A percentile compares a stretch with the other conserved stretches of the same genome.
Evolutionary conservation across 768 basidiomycete genomes (phyloP).

Genomic region (Panellus pusillus): DNA sequence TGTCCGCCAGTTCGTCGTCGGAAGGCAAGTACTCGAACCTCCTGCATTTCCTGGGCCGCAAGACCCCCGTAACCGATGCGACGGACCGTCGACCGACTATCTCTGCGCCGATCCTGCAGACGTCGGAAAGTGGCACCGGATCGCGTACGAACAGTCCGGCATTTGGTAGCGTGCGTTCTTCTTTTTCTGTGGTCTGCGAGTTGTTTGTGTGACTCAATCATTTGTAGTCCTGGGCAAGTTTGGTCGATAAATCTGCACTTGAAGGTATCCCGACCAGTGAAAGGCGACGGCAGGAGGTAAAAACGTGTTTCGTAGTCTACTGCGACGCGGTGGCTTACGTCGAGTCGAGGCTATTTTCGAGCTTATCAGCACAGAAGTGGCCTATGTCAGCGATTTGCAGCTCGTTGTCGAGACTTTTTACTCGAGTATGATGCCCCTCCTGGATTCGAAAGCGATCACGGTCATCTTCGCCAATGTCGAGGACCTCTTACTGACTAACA

Average conservation of each 20-base stretch:
- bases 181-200: background rate
- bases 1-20: slow-evolving; percentile 17
- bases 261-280: slow-evolving; percentile 78
- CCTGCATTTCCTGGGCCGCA: slow-evolving; percentile 65
- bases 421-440: slow-evolving; percentile 66
- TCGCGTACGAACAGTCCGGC: slow-evolving; percentile 54
- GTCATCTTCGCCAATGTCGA: slow-evolving; percentile 93
- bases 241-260: slow-evolving; percentile 82
- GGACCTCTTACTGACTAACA: slow-evolving; percentile 87
- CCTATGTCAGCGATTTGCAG: slow-evolving; percentile 91
- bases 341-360: slow-evolving; percentile 81
- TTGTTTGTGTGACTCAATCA: slow-evolving; percentile 3
- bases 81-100: slow-evolving; percentile 48
- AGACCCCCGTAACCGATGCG: slow-evolving; percentile 43
- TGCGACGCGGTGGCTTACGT: background rate
- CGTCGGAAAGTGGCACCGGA: slow-evolving; percentile 26
- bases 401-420: slow-evolving; percentile 93
- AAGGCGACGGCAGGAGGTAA: slow-evolving; percentile 84
- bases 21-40: slow-evolving; percentile 49
- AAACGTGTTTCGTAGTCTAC: slow-evolving; percentile 4
- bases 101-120: slow-evolving; percentile 63
- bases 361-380: slow-evolving; percentile 85
- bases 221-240: slow-evolving; percentile 84
- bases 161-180: slow-evolving; percentile 62
- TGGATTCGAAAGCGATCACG: slow-evolving; percentile 75